Base-by-base conservation (phyloP, 345 rosid genomes). In the Viola odorata region DNA sequence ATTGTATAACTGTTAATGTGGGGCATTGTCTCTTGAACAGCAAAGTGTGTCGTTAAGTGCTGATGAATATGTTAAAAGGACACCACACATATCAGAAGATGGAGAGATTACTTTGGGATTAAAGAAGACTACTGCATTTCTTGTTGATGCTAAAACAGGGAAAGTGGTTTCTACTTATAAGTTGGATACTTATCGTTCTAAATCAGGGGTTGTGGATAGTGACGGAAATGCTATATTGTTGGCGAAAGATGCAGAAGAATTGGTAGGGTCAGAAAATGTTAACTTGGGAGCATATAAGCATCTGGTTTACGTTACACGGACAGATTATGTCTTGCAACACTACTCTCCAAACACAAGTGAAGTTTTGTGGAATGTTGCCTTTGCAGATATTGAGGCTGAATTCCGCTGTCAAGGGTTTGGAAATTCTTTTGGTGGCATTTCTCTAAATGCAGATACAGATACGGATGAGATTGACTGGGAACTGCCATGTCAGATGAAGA, bases 321-420 rank as follows among this genome's bases (percentile, higher is more conserved):
- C 64, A 42, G 71, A 72, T 17, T 66, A 72, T 39, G 60, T 56
- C 32, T 50, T 72, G 58, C 67, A 66, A 45, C 62, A 61, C 42
- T 45, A 66, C 52, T 61, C 67, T 60, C 66, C 70, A 10, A 66
- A 66, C 52, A 61, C 75, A 5, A 38, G 41, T 57, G 56, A 72
- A 39, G 63, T 72, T 42, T 66, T 61, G 9, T 66, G 71, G 75
- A 72, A 57, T 50, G 59, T 66, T n/a, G 64, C 69, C 57, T 60
- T 69, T 60, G 64, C 81, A 66, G 69, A 73, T 14, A 44, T 66
- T 39, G 66, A 66, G 55, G 71, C 67, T 50, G 67, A 61, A 39
- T 61, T 65, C 40, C 71, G 62, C 8, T 66, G 75, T 52, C 67
- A 66, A 36, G 63, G 55, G 3, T 5, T 50, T 50, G 38, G 32